These are phyloP conservation scores for Coemansia sp. DNA, from an alignment of 192 early-diverging fungal species.

Conservation along the genomic window DNA sequence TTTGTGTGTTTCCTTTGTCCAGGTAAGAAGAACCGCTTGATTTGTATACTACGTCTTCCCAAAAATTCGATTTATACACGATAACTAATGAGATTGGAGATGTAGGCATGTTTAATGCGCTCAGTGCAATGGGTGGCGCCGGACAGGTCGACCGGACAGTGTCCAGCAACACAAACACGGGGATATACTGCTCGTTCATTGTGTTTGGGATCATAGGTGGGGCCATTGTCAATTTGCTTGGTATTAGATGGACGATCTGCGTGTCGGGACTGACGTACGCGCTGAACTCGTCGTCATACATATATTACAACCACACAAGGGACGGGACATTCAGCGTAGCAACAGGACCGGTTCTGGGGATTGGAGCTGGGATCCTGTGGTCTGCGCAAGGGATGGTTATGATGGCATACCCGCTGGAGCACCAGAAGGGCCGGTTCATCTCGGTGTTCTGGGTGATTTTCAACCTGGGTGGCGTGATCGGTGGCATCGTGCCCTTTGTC, in stretches of 20 bases:
- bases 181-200: slow-evolving; percentile 73
- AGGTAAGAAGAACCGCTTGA: too few species aligned
- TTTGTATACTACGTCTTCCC: too few species aligned
- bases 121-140: slow-evolving; percentile 64
- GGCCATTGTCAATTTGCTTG: slow-evolving; percentile 72
- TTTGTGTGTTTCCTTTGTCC: slow-evolving; percentile 75
- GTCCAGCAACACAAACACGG: slow-evolving; percentile 69
- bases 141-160: slow-evolving; percentile 60
- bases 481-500: slow-evolving; percentile 68
- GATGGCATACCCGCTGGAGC: slow-evolving; percentile 76
- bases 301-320: slow-evolving; percentile 61
- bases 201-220: slow-evolving; percentile 73
- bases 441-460: slow-evolving; percentile 85
- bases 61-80: too few species aligned
- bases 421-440: slow-evolving; percentile 75
- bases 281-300: slow-evolving; percentile 72
- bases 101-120: slow-evolving; percentile 75
- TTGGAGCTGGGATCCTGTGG: slow-evolving; percentile 74
- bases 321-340: slow-evolving; percentile 63
- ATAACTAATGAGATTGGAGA: too few species aligned
- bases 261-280: slow-evolving; percentile 65
- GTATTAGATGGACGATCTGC: slow-evolving; percentile 63
- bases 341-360: slow-evolving; percentile 73
- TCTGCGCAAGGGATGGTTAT: slow-evolving; percentile 77
- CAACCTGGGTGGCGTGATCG: slow-evolving; percentile 76